Conservation (phyloP, 345 rosid genomes). For the Ceriops tagal region DNA sequence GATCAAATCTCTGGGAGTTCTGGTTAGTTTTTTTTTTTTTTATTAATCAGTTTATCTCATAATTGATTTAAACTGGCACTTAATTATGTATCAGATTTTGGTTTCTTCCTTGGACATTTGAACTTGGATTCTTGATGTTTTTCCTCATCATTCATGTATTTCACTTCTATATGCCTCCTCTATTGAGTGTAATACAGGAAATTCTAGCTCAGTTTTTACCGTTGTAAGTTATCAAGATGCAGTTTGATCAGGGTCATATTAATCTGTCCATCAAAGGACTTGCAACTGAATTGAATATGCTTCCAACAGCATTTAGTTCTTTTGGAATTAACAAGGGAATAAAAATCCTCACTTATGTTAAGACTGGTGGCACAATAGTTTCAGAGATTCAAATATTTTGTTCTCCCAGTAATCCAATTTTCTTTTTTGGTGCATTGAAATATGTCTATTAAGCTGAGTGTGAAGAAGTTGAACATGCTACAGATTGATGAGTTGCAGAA, state of each 20-base stretch:
- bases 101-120: neutral
- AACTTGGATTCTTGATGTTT: neutral
- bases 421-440: neutral
- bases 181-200: neutral
- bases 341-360: neutral
- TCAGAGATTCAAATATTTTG: neutral
- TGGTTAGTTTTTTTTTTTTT: constrained; percentile 40
- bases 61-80: neutral
- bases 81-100: neutral
- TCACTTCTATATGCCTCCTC: too few species aligned
- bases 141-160: neutral
- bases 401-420: neutral
- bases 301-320: neutral
- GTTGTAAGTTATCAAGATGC: neutral
- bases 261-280: neutral
- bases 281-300: neutral
- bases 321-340: too few species aligned
- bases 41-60: neutral
- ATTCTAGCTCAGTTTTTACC: neutral
- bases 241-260: neutral
- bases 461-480: constrained; percentile 23
- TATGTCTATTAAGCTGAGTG: neutral
- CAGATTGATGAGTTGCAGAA: constrained; percentile 80
- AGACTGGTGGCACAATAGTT: neutral
- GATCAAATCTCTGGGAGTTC: constrained; percentile 57